Evolutionary conservation across 805 yeast genomes (phyloP).

Genomic region (Candida methanosorbosa): DNA sequence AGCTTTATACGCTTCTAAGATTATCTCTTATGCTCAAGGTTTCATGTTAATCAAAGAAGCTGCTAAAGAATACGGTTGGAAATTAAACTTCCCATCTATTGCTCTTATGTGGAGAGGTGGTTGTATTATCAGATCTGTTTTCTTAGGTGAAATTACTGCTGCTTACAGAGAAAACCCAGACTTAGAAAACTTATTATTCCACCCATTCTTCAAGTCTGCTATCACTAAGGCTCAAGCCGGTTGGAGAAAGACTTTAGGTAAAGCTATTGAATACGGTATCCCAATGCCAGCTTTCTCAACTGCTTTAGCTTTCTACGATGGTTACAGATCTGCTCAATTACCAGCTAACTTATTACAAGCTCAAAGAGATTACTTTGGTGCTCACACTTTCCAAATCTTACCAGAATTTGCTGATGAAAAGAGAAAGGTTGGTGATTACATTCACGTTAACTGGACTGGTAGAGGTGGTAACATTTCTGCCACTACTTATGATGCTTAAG

Average conservation of each 20-base stretch:
- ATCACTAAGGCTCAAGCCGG: slow-evolving; percentile 88
- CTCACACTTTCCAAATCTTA: slow-evolving; percentile 95
- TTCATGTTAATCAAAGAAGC: slow-evolving; percentile 99
- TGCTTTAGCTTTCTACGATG: slow-evolving; percentile 96
- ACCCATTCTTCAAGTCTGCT: slow-evolving; percentile 89
- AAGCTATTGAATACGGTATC: slow-evolving; percentile 78
- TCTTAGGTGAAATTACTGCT: slow-evolving; percentile 92
- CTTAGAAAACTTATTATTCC: slow-evolving; percentile 90
- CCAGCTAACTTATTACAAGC: slow-evolving; percentile 99
- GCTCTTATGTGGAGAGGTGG: slow-evolving; percentile 99
- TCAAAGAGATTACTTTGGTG: slow-evolving; percentile 99
- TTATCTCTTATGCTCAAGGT: slow-evolving; percentile 98
- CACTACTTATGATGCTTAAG: slow-evolving; percentile 83
- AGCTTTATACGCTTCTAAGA: slow-evolving; percentile 97
- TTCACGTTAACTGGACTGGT: slow-evolving; percentile 99
- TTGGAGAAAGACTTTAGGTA: slow-evolving; percentile 84
- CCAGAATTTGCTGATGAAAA: slow-evolving; percentile 73
- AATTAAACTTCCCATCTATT: slow-evolving; percentile 94
- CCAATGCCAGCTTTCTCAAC: slow-evolving; percentile 98
- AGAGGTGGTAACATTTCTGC: slow-evolving; percentile 97
- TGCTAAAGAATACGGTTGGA: slow-evolving; percentile 94
- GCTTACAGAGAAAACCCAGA: slow-evolving; percentile 94
- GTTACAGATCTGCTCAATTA: slow-evolving; percentile 90
- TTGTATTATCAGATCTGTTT: slow-evolving; percentile 97
- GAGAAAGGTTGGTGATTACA: slow-evolving; percentile 72